Evolutionary conservation across 176 grass and related monocot species (phyloP), one percentile per base, ranked within the genome.

Genomic region (Miscanthus lutarioriparius): DNA sequence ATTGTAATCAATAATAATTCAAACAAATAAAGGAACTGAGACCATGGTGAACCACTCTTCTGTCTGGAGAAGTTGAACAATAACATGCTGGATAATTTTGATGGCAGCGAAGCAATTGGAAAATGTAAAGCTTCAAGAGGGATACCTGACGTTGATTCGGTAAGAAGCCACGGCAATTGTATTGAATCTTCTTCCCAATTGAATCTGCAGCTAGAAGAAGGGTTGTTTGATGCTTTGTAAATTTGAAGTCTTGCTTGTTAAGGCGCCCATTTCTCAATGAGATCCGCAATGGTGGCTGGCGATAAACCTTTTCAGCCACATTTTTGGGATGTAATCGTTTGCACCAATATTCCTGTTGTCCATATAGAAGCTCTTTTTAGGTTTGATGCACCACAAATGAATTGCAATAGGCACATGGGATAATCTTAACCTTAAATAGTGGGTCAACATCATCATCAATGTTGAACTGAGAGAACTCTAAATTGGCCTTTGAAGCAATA

Each of bases 381-480:
- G 37, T 71, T 38, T 71, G 19, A 70, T 40, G 22, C n/a, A 71
- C 47, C 47, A 85, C 17, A 84, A 65, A 87, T 22, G 3, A 35
- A 56, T 75, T 45, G 33, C 11, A 71, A 39, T 36, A 62, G 16
- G 61, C 41, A 70, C 47, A 66, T 56, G 28, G 64, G 28, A 93
- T 37, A 70, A 40, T 38, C 30, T 45, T 28, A 90, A 98, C 96
- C 96, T 98, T 98, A 82, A 98, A 98, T 70, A 98, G 75, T 73
- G 96, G 96, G 79, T 98, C 93, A 78, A 98, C 73, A 88, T 98
- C 93, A 61, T 93, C 91, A 86, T 98, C 96, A 86, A 98, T 96
- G 64, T 98, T 95, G 79, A 98, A 98, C 89, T 93, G 94, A 90
- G 89, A 98, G 84, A 98, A 98, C 81, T 98, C 93, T 62, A 91